Evolutionary conservation across 495 filamentous ascomycete species (phyloP).

Genomic region (Aspergillus heteromorphus): DNA sequence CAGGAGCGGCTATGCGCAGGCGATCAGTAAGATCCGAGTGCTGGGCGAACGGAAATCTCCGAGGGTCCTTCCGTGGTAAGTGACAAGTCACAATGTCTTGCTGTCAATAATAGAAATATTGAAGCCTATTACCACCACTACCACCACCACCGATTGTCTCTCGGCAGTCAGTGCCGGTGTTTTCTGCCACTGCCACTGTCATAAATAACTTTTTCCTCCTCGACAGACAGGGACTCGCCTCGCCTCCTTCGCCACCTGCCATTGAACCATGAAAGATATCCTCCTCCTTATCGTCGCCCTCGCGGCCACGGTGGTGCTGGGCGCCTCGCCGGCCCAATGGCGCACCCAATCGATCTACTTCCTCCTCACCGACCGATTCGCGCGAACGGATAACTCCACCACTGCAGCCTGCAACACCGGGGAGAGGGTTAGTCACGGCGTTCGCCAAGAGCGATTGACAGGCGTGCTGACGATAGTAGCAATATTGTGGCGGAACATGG

Average conservation of each 20-base stretch:
- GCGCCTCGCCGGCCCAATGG: conserved; percentile 49
- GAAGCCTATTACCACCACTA: not conserved
- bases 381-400: conserved; percentile 59
- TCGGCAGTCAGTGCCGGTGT: no score
- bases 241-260: not conserved
- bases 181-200: no score
- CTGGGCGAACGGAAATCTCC: not conserved
- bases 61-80: not conserved
- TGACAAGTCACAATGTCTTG: not conserved
- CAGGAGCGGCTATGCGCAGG: conserved; percentile 20
- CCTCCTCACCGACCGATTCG: conserved; percentile 71
- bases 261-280: not conserved
- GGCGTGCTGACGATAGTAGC: conserved; percentile 9
- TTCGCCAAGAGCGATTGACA: conserved; percentile 1
- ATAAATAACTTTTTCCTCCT: not conserved
- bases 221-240: no score
- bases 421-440: conserved; percentile 19
- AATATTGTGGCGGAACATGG: conserved; percentile 75
- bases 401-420: conserved; percentile 47
- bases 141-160: no score
- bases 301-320: conserved; percentile 23
- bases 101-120: not conserved
- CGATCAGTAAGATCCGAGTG: conserved; percentile 4
- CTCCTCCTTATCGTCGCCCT: conserved; percentile 18
- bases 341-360: conserved; percentile 66